A percentile compares a stretch with the other conserved stretches of the same genome.
Conservation (phyloP, 768 basidiomycete genomes). For the Lactifluus echinatus region DNA sequence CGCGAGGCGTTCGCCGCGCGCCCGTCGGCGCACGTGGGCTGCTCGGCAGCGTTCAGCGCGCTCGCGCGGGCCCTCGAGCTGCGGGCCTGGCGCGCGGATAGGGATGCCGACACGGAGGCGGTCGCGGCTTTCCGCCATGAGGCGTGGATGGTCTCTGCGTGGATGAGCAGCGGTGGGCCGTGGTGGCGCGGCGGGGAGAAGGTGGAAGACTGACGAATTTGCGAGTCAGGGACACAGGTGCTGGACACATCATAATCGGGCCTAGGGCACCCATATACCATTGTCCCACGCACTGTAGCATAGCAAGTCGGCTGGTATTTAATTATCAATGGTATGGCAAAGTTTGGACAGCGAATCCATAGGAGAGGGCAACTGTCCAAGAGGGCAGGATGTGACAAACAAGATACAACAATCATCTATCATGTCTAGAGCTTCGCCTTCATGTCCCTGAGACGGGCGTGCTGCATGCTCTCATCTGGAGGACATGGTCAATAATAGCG, state of each 20-base stretch:
- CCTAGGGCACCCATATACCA: not conserved
- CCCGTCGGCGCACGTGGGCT: constrained; percentile 54
- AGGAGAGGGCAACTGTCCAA: not conserved
- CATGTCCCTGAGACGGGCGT: constrained; percentile 31
- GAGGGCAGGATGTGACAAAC: not conserved
- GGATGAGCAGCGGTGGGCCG: constrained; percentile 15
- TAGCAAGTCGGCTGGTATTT: constrained; percentile 9
- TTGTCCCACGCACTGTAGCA: constrained; percentile 12
- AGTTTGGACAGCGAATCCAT: not conserved
- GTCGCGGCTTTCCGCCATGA: constrained; percentile 62
- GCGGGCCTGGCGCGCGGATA: constrained; percentile 61
- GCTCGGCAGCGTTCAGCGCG: constrained; percentile 56
- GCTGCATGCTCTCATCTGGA: constrained; percentile 37
- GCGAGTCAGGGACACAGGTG: not conserved
- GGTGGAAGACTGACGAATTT: not conserved
- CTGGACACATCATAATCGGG: not conserved
- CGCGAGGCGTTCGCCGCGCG: constrained; percentile 57
- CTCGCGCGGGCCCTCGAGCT: constrained; percentile 55
- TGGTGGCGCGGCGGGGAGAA: constrained; percentile 20
- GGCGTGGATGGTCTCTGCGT: constrained; percentile 44
- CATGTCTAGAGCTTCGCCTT: constrained; percentile 10
- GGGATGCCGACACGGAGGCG: constrained; percentile 63
- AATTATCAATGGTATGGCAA: constrained; percentile 3
- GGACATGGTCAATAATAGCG: not conserved
- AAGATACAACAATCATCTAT: not conserved